Evolutionary conservation across 139 green algal genomes (phyloP).

Genomic region (Chlamydomonas urium): DNA sequence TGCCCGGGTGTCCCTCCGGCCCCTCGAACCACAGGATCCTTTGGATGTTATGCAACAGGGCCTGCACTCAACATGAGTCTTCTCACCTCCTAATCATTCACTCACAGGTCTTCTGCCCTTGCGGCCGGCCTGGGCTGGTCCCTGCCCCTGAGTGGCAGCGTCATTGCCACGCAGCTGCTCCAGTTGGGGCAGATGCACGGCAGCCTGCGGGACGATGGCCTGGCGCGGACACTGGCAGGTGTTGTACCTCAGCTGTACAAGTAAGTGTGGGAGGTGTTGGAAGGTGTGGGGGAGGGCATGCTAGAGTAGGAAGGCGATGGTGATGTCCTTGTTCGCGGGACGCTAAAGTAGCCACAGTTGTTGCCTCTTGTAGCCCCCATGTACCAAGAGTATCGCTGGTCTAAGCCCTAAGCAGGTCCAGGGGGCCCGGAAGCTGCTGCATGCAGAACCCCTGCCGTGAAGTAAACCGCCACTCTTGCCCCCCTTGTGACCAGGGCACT

Average conservation of each 20-base stretch:
- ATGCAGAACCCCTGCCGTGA: no score
- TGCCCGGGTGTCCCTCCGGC: not conserved
- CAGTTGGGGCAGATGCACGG: constrained; percentile 45
- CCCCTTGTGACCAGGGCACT: no score
- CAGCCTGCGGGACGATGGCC: constrained; percentile 15
- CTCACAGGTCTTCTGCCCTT: constrained; percentile 38
- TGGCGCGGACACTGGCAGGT: constrained; percentile 45
- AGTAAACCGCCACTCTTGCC: no score
- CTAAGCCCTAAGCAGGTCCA: no score
- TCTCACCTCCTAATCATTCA: not conserved
- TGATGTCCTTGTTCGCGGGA: no score
- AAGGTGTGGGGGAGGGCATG: no score
- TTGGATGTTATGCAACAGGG: not conserved
- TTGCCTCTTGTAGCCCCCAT: no score
- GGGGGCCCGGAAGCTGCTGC: no score
- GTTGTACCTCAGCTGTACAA: constrained; percentile 61
- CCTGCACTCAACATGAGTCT: not conserved
- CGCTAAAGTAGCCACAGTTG: no score
- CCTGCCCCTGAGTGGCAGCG: constrained; percentile 12
- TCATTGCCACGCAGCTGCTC: constrained; percentile 55
- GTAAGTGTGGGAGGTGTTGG: no score
- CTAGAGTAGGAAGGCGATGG: no score
- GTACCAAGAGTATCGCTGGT: no score
- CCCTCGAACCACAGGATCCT: not conserved
- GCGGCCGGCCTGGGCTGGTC: constrained; percentile 51